Evolutionary conservation across 768 basidiomycete genomes (phyloP).

Genomic region (Tricholoma matsutake): DNA sequence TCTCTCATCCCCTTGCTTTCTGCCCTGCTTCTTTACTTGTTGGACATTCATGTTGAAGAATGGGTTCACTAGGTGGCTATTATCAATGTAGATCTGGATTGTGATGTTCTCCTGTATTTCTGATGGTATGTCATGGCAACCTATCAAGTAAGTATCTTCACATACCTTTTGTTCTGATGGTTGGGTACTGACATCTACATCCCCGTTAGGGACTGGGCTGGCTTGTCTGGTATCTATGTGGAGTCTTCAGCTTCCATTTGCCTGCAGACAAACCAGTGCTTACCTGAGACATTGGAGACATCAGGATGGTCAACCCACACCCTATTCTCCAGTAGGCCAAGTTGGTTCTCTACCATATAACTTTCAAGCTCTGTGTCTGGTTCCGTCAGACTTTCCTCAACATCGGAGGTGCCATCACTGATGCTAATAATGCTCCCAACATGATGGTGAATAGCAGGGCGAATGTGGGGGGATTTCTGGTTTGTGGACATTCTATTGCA

Average conservation of each 20-base stretch:
- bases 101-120: neutral
- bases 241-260: neutral
- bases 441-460: neutral
- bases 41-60: neutral
- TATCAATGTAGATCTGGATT: neutral
- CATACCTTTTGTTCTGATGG: neutral
- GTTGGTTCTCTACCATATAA: neutral
- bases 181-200: constrained; percentile 1
- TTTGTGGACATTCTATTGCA: neutral
- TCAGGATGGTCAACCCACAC: neutral
- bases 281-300: neutral
- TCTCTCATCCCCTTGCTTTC: neutral
- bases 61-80: neutral
- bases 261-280: neutral
- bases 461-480: neutral
- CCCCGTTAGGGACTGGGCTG: neutral
- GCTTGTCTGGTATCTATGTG: neutral
- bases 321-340: neutral
- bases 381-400: neutral
- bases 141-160: constrained; percentile 1
- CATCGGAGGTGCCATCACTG: neutral
- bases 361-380: neutral
- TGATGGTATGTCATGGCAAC: neutral
- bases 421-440: neutral
- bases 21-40: neutral